Percentiles rank a stretch among this genome's conserved stretches.
These are phyloP conservation scores for Xenosphaeropsis pyriputrescens DNA, from an alignment of 2,329 filamentous ascomycete genomes.

Conservation along the genomic window DNA sequence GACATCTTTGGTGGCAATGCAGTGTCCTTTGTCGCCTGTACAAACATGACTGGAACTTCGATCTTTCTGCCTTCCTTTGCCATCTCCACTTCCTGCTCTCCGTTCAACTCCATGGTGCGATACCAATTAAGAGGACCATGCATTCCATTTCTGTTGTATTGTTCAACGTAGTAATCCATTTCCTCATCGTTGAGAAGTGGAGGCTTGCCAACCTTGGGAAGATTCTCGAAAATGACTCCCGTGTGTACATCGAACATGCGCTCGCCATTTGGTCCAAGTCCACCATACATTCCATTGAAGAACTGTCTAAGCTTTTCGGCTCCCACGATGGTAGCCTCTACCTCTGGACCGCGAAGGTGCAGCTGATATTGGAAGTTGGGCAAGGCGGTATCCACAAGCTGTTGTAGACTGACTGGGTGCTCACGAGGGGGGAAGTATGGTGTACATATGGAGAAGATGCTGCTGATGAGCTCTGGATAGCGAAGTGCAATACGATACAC, in stretches of 20 bases:
- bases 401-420: constrained; percentile 38
- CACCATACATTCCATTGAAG: constrained; percentile 59
- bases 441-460: constrained; percentile 70
- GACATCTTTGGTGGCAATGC: constrained; percentile 63
- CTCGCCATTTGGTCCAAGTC: constrained; percentile 37
- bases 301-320: constrained; percentile 53
- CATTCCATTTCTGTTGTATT: constrained; percentile 60
- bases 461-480: constrained; percentile 57
- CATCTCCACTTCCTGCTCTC: constrained; percentile 54
- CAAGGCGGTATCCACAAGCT: constrained; percentile 37
- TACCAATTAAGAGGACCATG: constrained; percentile 85
- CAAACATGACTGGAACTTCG: constrained; percentile 54
- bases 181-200: constrained; percentile 52
- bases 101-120: constrained; percentile 57
- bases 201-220: constrained; percentile 40
- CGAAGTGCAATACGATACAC: constrained; percentile 63
- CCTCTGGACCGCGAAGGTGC: constrained; percentile 55
- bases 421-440: constrained; percentile 47
- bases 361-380: constrained; percentile 76
- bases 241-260: constrained; percentile 38
- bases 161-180: constrained; percentile 59
- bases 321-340: constrained; percentile 42
- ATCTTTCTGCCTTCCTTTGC: constrained; percentile 37
- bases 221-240: constrained; percentile 49
- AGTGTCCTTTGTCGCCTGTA: constrained; percentile 55